Percentiles rank a stretch among this genome's conserved stretches.
Conservation (phyloP, 2,329 filamentous ascomycete genomes). For the Cercospora beticola region DNA sequence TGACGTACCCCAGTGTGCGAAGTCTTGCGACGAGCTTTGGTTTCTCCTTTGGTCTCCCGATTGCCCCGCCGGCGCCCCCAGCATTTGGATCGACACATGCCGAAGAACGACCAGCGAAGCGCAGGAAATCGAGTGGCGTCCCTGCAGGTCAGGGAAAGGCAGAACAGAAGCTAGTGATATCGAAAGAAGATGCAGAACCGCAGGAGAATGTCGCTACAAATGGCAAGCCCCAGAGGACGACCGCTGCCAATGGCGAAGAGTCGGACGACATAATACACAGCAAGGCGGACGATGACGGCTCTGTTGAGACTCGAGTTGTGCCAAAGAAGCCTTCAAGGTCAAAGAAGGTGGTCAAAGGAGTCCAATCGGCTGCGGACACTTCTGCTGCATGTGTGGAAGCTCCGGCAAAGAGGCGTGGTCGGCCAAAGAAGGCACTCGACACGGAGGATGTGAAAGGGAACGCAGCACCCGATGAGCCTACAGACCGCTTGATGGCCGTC, state of each 20-base stretch:
- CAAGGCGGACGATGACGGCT: constrained; percentile 21
- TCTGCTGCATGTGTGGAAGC: not conserved
- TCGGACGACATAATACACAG: not conserved
- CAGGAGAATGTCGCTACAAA: not conserved
- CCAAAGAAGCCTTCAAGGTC: constrained; percentile 11
- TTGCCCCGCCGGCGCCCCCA: not conserved
- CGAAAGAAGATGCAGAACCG: not conserved
- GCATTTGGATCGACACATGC: constrained; percentile 2
- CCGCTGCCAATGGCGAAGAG: not conserved
- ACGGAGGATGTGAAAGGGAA: not conserved
- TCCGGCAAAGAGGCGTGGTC: constrained; percentile 11
- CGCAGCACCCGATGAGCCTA: too few relatives aligned
- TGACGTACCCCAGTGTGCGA: constrained; percentile 22
- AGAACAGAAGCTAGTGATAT: not conserved
- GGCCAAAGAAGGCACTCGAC: constrained; percentile 7
- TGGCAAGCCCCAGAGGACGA: too few relatives aligned
- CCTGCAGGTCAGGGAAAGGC: not conserved
- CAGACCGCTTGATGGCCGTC: not conserved
- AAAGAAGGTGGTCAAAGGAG: constrained; percentile 3
- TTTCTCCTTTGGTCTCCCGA: constrained; percentile 30
- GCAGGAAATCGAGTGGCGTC: constrained; percentile 21
- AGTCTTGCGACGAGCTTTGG: constrained; percentile 33
- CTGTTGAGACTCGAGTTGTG: constrained; percentile 8
- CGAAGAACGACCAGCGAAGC: constrained; percentile 28
- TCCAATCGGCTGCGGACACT: not conserved